phyloP scores from a whole-genome alignment of 2,329 filamentous ascomycete species.

The Furcasterigmium sp. region DNA sequence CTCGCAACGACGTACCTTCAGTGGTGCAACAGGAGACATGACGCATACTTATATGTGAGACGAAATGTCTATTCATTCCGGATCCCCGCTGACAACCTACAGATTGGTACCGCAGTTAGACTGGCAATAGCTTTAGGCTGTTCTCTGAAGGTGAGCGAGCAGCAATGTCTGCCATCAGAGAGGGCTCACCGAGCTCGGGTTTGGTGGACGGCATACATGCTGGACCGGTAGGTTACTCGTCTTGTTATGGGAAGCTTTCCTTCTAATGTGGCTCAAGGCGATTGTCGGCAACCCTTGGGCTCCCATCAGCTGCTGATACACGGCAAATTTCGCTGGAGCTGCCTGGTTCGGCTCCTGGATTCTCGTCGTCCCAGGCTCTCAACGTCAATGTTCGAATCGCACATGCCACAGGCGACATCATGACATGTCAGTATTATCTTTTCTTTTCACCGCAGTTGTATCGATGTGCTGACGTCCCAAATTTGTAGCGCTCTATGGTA shows the following conservation, averaged over 20 bases:
- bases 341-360: conserved; percentile 16
- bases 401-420: conserved; percentile 19
- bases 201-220: conserved; percentile 24
- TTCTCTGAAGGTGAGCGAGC: conserved; percentile 16
- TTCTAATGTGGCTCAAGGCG: conserved; percentile 10
- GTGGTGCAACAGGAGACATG: conserved; percentile 21
- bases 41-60: conserved; percentile 21
- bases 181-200: conserved; percentile 17
- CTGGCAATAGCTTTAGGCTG: conserved; percentile 19
- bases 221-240: conserved; percentile 16
- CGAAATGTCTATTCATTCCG: accelerated
- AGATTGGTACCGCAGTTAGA: conserved; percentile 20
- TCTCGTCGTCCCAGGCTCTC: conserved; percentile 17
- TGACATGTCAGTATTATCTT: conserved; percentile 14
- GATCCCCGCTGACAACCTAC: background rate
- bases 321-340: conserved; percentile 20
- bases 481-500: conserved; percentile 18
- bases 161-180: conserved; percentile 19
- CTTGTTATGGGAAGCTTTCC: background rate
- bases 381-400: conserved; percentile 21
- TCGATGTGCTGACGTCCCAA: background rate
- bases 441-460: accelerated
- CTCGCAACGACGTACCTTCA: conserved; percentile 19
- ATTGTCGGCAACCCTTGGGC: conserved; percentile 18
- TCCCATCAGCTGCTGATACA: conserved; percentile 19